Conservation (phyloP, 2,329 filamentous ascomycete species). For the Elsinoe ampelina region DNA sequence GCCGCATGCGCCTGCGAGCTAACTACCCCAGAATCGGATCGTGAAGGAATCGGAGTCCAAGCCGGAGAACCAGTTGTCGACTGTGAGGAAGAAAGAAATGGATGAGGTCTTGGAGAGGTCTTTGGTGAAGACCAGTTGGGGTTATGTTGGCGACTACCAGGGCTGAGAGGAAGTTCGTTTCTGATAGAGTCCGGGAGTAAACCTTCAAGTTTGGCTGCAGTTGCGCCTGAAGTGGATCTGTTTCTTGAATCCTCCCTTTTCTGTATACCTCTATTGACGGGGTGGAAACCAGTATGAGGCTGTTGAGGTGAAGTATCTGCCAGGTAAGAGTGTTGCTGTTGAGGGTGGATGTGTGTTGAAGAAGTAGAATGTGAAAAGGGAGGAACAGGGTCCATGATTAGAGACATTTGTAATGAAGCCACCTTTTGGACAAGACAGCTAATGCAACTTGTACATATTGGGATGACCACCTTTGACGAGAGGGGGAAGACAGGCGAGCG, state of each 20-base stretch:
- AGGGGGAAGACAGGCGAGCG: slow-evolving; percentile 3
- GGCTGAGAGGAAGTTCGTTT: slow-evolving; percentile 3
- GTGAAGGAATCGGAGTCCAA: slow-evolving; percentile 12
- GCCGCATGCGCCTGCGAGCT: background rate
- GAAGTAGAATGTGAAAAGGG: slow-evolving; percentile 14
- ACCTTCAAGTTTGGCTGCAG: background rate
- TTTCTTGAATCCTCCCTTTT: background rate
- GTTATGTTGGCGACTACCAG: background rate
- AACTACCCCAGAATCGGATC: slow-evolving; percentile 7
- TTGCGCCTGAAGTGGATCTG: background rate
- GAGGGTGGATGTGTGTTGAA: slow-evolving; percentile 5
- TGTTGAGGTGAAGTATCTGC: background rate
- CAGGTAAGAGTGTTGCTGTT: slow-evolving; percentile 2
- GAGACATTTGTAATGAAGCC: slow-evolving; percentile 15
- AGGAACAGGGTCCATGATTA: slow-evolving; percentile 14
- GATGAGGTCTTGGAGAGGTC: slow-evolving; percentile 5
- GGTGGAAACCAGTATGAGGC: background rate
- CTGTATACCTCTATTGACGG: background rate
- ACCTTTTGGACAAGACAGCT: slow-evolving; percentile 13
- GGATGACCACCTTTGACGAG: slow-evolving; percentile 11
- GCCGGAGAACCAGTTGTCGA: slow-evolving; percentile 1
- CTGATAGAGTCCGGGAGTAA: background rate
- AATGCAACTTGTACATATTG: slow-evolving; percentile 13
- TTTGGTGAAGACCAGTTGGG: slow-evolving; percentile 4
- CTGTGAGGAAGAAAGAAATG: background rate